Percentiles rank a stretch among this genome's conserved stretches.
These are phyloP conservation scores for Pugionium cornutum DNA, from an alignment of 345 rosid species.

Conservation along the genomic window DNA sequence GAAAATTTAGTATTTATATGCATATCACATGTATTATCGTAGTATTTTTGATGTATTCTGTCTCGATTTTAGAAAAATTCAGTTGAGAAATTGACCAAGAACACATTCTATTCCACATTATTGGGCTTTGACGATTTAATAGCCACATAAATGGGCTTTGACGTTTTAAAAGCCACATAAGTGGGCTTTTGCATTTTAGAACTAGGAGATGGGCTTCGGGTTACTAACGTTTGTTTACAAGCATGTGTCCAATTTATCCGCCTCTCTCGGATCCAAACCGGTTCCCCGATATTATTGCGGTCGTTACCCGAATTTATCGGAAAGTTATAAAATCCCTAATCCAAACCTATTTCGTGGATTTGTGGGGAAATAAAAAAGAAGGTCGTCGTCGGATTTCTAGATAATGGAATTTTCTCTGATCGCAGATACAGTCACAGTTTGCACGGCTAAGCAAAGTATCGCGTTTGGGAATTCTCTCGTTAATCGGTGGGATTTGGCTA, in stretches of 20 bases:
- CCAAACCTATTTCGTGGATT: constrained; percentile 13
- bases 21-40: no score
- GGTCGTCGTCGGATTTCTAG: not conserved
- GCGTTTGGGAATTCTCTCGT: constrained; percentile 55
- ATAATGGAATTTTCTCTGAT: constrained; percentile 58
- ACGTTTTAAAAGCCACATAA: no score
- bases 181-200: not conserved
- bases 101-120: not conserved
- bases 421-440: constrained; percentile 48
- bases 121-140: no score
- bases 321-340: constrained; percentile 13
- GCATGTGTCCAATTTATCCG: constrained; percentile 28
- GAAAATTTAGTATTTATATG: no score
- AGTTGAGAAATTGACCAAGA: not conserved
- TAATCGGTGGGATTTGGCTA: constrained; percentile 36
- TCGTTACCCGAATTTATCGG: constrained; percentile 21
- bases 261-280: constrained; percentile 24
- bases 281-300: constrained; percentile 3
- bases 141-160: no score
- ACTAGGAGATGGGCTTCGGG: not conserved
- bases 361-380: not conserved
- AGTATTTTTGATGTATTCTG: no score
- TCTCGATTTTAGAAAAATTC: not conserved
- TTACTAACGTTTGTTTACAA: no score
- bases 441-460: constrained; percentile 54